Percentiles rank a stretch among this genome's conserved stretches.
Evolutionary conservation across 164 flowering plant species (phyloP).

Genomic region (Macadamia integrifolia): DNA sequence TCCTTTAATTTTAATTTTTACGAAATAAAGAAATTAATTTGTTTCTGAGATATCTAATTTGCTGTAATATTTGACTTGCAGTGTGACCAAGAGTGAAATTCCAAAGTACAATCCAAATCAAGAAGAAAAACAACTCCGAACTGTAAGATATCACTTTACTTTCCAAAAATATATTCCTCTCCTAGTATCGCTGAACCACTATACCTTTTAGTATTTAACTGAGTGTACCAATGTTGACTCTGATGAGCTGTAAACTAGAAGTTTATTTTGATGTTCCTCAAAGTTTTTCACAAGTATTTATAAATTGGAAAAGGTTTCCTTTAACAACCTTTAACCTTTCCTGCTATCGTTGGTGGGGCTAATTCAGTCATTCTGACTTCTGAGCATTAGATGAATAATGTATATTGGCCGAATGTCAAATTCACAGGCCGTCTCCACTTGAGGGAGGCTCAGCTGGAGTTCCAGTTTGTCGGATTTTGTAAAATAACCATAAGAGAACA

Average conservation of each 20-base stretch:
- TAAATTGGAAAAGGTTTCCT: no score
- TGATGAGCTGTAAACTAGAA: neutral
- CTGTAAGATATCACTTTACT: conserved; percentile 34
- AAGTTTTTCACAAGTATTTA: no score
- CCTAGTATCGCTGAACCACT: neutral
- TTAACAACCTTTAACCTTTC: no score
- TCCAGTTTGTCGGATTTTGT: no score
- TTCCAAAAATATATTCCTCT: no score
- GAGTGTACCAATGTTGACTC: neutral
- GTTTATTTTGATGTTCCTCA: neutral
- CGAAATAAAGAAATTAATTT: neutral
- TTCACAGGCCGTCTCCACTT: no score
- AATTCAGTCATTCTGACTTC: no score
- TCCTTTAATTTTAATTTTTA: neutral
- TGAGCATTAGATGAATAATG: no score
- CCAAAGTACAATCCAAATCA: conserved; percentile 19
- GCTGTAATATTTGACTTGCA: conserved; percentile 18
- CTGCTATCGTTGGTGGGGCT: no score
- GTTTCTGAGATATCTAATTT: conserved; percentile 3
- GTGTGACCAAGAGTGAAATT: conserved; percentile 38
- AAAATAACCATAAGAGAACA: no score
- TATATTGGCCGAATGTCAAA: no score
- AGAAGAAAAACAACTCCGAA: conserved; percentile 37
- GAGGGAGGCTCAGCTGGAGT: no score
- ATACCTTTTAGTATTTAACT: neutral